Percentiles rank a stretch among this genome's conserved stretches.
Conservation (phyloP, 2,329 filamentous ascomycete genomes). For the Didymella pomorum region DNA sequence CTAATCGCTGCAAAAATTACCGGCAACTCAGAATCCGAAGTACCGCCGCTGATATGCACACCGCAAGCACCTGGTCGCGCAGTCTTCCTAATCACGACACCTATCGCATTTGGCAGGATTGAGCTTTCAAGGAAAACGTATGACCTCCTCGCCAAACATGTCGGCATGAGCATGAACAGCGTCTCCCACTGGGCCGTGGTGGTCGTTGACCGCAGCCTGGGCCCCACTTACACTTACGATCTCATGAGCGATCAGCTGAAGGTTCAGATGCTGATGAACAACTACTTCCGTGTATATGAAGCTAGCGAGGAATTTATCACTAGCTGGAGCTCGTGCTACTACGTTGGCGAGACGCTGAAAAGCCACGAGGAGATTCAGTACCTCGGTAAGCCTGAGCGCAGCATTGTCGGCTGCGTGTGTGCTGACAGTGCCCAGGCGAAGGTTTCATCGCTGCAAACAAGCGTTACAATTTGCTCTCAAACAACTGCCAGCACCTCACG, state of each 20-base stretch:
- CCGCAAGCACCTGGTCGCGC: slow-evolving; percentile 11
- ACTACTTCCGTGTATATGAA: slow-evolving; percentile 23
- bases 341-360: slow-evolving; percentile 21
- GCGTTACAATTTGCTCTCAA: slow-evolving; percentile 19
- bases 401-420: no score
- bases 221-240: slow-evolving; percentile 19
- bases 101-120: slow-evolving; percentile 19
- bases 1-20: slow-evolving; percentile 19
- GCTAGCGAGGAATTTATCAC: slow-evolving; percentile 13
- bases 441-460: slow-evolving; percentile 19
- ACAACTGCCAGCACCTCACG: slow-evolving; percentile 23
- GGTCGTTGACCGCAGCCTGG: slow-evolving; percentile 17
- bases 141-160: slow-evolving; percentile 19
- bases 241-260: slow-evolving; percentile 22
- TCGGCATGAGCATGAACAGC: slow-evolving; percentile 25
- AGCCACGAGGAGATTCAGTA: slow-evolving; percentile 18
- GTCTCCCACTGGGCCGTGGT: slow-evolving; percentile 21
- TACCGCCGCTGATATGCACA: slow-evolving; percentile 21
- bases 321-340: slow-evolving; percentile 23
- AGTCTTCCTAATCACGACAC: slow-evolving; percentile 22
- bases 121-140: slow-evolving; percentile 17
- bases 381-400: slow-evolving; percentile 4
- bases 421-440: slow-evolving; percentile 12
- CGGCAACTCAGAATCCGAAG: slow-evolving; percentile 21
- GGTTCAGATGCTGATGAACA: slow-evolving; percentile 23